Conservation (phyloP, 805 yeast genomes). For the Lipomyces yamanashiensis region DNA sequence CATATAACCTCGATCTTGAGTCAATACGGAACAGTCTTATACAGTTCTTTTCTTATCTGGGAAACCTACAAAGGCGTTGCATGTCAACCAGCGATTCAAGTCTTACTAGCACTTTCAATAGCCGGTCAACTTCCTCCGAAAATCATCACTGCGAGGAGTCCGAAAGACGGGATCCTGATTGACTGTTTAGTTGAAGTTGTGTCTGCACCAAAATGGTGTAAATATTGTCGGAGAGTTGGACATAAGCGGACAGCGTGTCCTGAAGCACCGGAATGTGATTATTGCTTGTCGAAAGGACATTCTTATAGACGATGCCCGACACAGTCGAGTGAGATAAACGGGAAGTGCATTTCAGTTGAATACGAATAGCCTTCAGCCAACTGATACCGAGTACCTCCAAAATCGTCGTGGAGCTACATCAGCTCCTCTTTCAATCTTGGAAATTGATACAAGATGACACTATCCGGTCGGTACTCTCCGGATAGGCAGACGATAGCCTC, state of each 20-base stretch:
- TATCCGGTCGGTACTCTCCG: too few species aligned
- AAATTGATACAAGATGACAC: too few species aligned
- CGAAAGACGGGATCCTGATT: not conserved
- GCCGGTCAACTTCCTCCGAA: conserved; percentile 7
- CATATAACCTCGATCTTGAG: conserved; percentile 2
- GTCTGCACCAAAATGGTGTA: conserved; percentile 14
- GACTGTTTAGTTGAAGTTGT: conserved; percentile 5
- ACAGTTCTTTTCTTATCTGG: conserved; percentile 10
- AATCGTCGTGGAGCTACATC: too few species aligned
- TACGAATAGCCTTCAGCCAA: not conserved
- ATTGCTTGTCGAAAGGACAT: conserved; percentile 15
- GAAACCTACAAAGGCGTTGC: not conserved
- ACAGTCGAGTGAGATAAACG: conserved; percentile 7
- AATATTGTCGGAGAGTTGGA: conserved; percentile 9
- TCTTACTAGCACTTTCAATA: conserved; percentile 3
- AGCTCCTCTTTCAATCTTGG: too few species aligned
- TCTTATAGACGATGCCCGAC: conserved; percentile 12
- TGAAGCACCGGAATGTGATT: conserved; percentile 5
- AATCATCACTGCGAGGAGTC: conserved; percentile 5
- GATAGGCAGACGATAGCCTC: too few species aligned
- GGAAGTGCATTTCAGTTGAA: conserved; percentile 10
- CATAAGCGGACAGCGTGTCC: conserved; percentile 8
- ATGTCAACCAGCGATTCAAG: conserved; percentile 9
- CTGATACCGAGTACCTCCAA: not conserved
- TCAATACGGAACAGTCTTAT: conserved; percentile 8